Base-by-base conservation (phyloP, 768 basidiomycete genomes). In the Rhodotorula toruloides region DNA sequence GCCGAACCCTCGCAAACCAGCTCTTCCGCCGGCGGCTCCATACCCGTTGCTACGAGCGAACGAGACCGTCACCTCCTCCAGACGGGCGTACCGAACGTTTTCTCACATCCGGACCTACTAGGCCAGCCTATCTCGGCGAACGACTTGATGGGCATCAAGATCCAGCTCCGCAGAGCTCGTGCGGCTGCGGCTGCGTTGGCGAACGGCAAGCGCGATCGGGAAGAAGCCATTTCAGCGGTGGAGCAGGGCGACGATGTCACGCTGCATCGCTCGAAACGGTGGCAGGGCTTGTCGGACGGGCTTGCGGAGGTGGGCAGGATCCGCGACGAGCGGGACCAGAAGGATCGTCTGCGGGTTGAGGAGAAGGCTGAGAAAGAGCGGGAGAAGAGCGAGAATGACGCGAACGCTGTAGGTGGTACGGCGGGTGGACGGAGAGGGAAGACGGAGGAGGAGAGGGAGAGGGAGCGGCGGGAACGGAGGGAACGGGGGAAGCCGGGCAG, bases 401-500 rank as follows among this genome's bases (percentile, higher is more conserved):
- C 29, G 16, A 17, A 11, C 9, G 42, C 12, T 25, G 49, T 3
- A 19, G 50, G 3, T n/a, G 50, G 31, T 12, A 27, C 29, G 27
- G 49, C 27, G 36, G 46, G 49, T 13, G 44, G 9, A 27, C 39
- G 29, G 1, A 34, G 55, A 14, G 44, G 3, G 21, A 50, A 17
- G 54, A 61, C 59, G 12, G 55, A 53, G 60, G 55, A 67, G 47
- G 60, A 67, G 44, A 25, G 60, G 43, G 65, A 67, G 55, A 11
- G n/a, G 42, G 65, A 67, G 36, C 29, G 65, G 49, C 46, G 61
- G 56, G 66, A 67, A 10, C 40, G 46, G 46, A 58, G 66, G 66
- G 66, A 67, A 32, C 25, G 61, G 39, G 5, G 27, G 39, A 67
- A 48, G 58, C 56, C 66, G 21, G 66, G 44, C n/a, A 63, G 66